These are phyloP conservation scores for Aspergillus novoparasiticus DNA, from an alignment of 2,329 filamentous ascomycete species.

Conservation along the genomic window DNA sequence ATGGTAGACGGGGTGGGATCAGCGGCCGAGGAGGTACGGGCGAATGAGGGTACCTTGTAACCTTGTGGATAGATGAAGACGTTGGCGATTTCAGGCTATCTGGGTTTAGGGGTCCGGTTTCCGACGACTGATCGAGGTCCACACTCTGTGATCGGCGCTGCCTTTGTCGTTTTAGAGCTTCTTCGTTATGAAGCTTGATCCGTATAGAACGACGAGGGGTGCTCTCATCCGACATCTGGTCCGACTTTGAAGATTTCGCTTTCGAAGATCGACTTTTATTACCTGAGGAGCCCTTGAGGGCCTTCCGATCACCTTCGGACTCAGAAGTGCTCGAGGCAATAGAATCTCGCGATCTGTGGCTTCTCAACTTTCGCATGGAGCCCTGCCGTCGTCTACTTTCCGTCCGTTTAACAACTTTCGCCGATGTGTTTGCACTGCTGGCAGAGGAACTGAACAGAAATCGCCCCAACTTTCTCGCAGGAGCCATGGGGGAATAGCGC, in stretches of 20 bases:
- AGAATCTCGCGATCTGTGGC: constrained; percentile 42
- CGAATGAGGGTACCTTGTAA: constrained; percentile 88
- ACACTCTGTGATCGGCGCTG: constrained; percentile 36
- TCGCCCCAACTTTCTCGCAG: constrained; percentile 64
- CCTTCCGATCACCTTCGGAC: constrained; percentile 52
- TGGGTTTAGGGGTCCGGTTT: constrained; percentile 59
- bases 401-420: constrained; percentile 26
- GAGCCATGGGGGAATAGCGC: constrained; percentile 74
- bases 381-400: constrained; percentile 33
- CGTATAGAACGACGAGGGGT: constrained; percentile 79
- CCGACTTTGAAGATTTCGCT: constrained; percentile 28
- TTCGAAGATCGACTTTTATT: constrained; percentile 30
- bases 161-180: constrained; percentile 69
- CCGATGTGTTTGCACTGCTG: constrained; percentile 21
- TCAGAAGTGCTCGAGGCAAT: constrained; percentile 57
- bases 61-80: constrained; percentile 68
- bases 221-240: constrained; percentile 60
- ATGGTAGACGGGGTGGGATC: constrained; percentile 85
- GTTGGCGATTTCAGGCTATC: constrained; percentile 92
- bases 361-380: constrained; percentile 34
- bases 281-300: constrained; percentile 23
- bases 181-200: constrained; percentile 86
- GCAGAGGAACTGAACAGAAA: constrained; percentile 25
- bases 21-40: constrained; percentile 87
- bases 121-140: constrained; percentile 31